Evolutionary conservation across 441 rosid genomes (phyloP).

Genomic region (Caryocar brasiliense): DNA sequence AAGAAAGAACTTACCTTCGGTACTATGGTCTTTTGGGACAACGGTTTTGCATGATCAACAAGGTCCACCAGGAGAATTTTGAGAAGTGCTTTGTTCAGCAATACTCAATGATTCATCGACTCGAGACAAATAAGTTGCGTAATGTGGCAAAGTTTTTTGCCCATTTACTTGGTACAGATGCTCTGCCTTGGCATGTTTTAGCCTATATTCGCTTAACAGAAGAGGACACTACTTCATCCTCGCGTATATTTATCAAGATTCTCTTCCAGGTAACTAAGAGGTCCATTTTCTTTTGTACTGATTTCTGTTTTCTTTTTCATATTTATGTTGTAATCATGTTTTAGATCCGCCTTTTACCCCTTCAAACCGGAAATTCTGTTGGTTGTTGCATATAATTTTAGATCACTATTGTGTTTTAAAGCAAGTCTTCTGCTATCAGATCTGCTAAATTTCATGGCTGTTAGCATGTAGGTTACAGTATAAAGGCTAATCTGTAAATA

Average conservation of each 20-base stretch:
- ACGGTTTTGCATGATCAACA: conserved; percentile 88
- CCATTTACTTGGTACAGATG: conserved; percentile 79
- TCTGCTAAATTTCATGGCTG: too few relatives aligned
- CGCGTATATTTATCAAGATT: conserved; percentile 85
- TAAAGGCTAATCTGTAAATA: not conserved
- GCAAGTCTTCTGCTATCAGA: too few relatives aligned
- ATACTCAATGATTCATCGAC: conserved; percentile 84
- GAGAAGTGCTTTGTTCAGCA: conserved; percentile 84
- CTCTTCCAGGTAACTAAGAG: conserved; percentile 64
- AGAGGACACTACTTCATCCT: conserved; percentile 85
- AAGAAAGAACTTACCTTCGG: conserved; percentile 83
- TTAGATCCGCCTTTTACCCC: too few relatives aligned
- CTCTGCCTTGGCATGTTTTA: conserved; percentile 84
- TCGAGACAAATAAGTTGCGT: conserved; percentile 74
- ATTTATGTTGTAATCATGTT: too few relatives aligned
- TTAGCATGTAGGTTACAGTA: too few relatives aligned
- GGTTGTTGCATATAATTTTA: too few relatives aligned
- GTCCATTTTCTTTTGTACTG: not conserved
- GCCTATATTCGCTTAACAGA: conserved; percentile 74
- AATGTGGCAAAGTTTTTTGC: conserved; percentile 90
- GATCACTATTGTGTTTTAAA: too few relatives aligned
- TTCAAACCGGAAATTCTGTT: too few relatives aligned
- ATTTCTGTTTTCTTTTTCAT: not conserved
- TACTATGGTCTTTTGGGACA: conserved; percentile 84
- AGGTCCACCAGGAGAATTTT: conserved; percentile 72